A percentile compares a stretch with the other conserved stretches of the same genome.
Conservation (phyloP, 257 asterid species). For the Eustoma russellianum region DNA sequence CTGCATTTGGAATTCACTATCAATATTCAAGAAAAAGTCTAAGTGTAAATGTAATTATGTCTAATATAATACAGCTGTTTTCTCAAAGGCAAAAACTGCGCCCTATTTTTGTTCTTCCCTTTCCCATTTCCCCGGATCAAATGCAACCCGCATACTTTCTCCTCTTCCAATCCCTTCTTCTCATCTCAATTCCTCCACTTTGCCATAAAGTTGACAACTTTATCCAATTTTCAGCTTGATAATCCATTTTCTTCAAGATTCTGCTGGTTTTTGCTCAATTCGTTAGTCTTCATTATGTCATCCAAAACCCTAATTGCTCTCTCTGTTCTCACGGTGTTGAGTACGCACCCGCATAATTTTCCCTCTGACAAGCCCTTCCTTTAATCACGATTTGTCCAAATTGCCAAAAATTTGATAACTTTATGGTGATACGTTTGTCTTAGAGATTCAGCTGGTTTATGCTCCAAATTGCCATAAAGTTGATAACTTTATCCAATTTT, state of each 20-base stretch:
- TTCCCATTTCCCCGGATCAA: conserved; percentile 25
- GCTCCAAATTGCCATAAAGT: not conserved
- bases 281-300: conserved; percentile 3
- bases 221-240: not conserved
- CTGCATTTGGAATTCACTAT: no score
- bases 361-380: conserved; percentile 1
- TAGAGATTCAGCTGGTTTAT: no score
- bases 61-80: not conserved
- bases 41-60: no score
- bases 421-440: no score
- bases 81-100: conserved; percentile 6
- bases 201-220: not conserved
- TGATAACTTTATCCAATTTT: conserved; percentile 6
- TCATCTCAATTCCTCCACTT: not conserved
- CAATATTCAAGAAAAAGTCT: no score
- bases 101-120: conserved; percentile 12
- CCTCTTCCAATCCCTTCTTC: conserved; percentile 2
- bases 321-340: conserved; percentile 1
- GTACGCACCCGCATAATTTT: not conserved
- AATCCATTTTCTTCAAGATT: not conserved
- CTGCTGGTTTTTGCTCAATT: conserved; percentile 2
- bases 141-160: conserved; percentile 18
- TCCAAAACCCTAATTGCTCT: conserved; percentile 9
- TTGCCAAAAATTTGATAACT: no score
- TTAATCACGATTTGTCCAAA: not conserved